Evolutionary conservation across 2,329 filamentous ascomycete species (phyloP).

Genomic region (Parafenestella ontariensis): DNA sequence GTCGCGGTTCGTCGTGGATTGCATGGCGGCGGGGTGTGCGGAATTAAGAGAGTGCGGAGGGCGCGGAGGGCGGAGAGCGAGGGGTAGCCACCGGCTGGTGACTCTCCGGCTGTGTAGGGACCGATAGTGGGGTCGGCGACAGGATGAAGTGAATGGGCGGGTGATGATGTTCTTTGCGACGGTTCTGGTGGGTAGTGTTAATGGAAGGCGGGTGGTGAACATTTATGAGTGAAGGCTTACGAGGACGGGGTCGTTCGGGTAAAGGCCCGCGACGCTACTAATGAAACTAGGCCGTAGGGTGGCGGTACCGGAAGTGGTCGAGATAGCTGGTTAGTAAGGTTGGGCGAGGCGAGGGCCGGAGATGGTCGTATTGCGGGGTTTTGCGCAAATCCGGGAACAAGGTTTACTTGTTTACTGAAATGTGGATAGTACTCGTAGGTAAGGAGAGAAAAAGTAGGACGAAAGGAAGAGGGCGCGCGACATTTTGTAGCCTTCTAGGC

Average conservation of each 20-base stretch:
- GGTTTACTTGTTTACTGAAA: too few relatives aligned
- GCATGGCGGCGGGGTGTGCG: constrained; percentile 27
- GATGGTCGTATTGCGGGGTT: neutral
- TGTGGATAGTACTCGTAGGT: too few relatives aligned
- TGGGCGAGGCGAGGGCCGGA: constrained; percentile 22
- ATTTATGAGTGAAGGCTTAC: constrained; percentile 27
- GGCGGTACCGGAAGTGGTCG: constrained; percentile 11
- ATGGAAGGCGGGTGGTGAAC: constrained; percentile 17
- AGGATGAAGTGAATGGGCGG: constrained; percentile 5
- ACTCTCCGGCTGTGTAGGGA: constrained; percentile 12
- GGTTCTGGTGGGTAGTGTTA: constrained; percentile 20
- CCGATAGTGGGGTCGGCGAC: constrained; percentile 8
- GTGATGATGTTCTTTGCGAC: constrained; percentile 2
- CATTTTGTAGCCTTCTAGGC: constrained; percentile 15
- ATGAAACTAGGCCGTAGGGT: constrained; percentile 23
- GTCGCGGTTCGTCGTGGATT: constrained; percentile 27
- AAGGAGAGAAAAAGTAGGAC: constrained; percentile 8
- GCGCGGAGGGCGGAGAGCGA: constrained; percentile 7
- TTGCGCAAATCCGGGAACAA: neutral
- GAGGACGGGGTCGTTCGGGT: constrained; percentile 18
- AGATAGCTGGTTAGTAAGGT: constrained; percentile 7
- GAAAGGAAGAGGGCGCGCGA: constrained; percentile 12
- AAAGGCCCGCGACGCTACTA: constrained; percentile 11
- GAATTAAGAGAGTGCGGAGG: constrained; percentile 1
- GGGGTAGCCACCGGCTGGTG: constrained; percentile 14